Evolutionary conservation across 345 rosid species (phyloP), one percentile per base, ranked within the genome.

Genomic region (Odontarrhena argentea): DNA sequence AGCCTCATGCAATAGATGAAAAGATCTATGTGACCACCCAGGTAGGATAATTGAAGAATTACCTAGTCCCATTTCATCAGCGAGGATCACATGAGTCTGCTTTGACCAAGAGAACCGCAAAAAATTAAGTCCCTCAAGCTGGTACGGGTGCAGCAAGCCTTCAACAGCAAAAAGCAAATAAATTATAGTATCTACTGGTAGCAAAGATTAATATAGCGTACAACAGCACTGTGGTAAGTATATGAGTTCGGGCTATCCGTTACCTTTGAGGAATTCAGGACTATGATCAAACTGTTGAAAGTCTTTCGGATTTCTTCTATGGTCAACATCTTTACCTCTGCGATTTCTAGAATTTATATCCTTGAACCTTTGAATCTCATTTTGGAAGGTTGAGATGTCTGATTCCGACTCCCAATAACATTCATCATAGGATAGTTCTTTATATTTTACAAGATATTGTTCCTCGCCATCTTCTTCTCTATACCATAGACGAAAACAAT

Each of bases 61-160:
- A 91, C 99, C 99, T 68, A 95, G 85, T 50, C 97, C 99, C 99
- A 95, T 95, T 73, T 95, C 99, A 85, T 95, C 99, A 66, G 99
- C 99, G 72, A 95, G 97, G 72, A 95, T 91, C 34, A 89, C 99
- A 81, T 95, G 97, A 2, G 97, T 91, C 58, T 89, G 96, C 71
- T 91, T 91, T 67, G 96, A 89, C 95, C 96, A 95, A 12, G 99
- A 89, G 74, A 86, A 95, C 49, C 96, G 91, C 75, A 95, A 69
- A 84, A 95, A 95, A 66, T 95, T 95, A 71, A 95, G 82, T 40
- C 99, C 97, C 84, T 91, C 97, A 63, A 95, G 87, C 81, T 95
- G 99, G 79, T 95, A 95, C 2, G 96, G 99, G 74, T 95, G 97
- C 70, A 95, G 71, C 58, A 93, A 80, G 55, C 99, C 99, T 95